Evolutionary conservation across 331 rosid genomes (phyloP).

Genomic region (Phaseolus coccineus): DNA sequence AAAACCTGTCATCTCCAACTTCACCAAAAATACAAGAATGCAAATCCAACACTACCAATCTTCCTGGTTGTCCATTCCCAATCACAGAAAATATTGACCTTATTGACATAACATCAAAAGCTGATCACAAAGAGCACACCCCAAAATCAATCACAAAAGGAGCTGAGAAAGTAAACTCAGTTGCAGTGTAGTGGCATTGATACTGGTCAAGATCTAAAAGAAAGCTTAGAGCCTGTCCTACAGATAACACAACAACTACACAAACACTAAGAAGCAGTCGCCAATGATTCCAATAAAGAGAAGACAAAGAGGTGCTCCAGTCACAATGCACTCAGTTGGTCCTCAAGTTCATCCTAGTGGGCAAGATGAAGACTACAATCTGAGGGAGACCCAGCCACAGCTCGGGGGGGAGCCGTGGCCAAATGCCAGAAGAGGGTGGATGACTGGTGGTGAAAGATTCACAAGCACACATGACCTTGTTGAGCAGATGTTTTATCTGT

Average conservation of each 20-base stretch:
- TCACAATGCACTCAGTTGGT: constrained; percentile 52
- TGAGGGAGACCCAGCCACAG: constrained; percentile 74
- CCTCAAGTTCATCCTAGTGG: constrained; percentile 48
- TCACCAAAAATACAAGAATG: constrained; percentile 40
- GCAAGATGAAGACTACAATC: constrained; percentile 55
- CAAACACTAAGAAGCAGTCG: constrained; percentile 60
- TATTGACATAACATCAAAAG: constrained; percentile 38
- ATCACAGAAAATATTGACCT: constrained; percentile 39
- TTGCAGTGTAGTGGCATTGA: constrained; percentile 28
- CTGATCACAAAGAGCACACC: constrained; percentile 39
- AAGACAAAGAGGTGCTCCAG: constrained; percentile 60
- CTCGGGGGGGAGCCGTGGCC: constrained; percentile 84
- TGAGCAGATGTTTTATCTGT: constrained; percentile 78
- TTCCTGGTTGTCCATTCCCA: constrained; percentile 34
- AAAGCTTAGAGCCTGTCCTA: neutral
- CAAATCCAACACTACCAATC: constrained; percentile 30
- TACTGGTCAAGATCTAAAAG: constrained; percentile 42
- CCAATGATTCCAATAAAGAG: constrained; percentile 59
- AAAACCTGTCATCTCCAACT: constrained; percentile 46
- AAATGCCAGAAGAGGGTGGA: constrained; percentile 71
- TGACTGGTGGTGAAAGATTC: constrained; percentile 74
- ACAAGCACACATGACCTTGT: constrained; percentile 78
- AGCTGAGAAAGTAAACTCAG: constrained; percentile 32
- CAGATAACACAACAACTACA: constrained; percentile 47
- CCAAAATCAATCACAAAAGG: constrained; percentile 40